A percentile compares a stretch with the other conserved stretches of the same genome.
phyloP scores from a whole-genome alignment of 1,284 basidiomycete species.

The Termitomyces sp. region DNA sequence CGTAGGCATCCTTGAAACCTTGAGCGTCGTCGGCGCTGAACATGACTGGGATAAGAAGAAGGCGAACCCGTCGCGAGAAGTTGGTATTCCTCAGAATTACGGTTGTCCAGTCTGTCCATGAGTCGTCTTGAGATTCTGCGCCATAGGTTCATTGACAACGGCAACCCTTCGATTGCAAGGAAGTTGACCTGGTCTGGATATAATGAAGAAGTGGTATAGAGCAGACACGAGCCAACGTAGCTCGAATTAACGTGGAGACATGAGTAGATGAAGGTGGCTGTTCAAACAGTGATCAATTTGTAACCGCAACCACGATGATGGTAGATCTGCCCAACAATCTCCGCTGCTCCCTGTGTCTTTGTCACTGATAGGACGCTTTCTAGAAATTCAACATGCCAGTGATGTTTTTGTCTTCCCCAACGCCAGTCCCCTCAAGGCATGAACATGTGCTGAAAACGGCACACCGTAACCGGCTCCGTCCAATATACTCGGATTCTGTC shows the following conservation, averaged over 20 bases:
- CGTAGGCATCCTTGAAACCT: constrained; percentile 13
- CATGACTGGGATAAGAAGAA: background rate
- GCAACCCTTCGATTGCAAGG: background rate
- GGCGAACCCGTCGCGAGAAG: constrained; percentile 13
- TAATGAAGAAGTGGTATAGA: constrained; percentile 2
- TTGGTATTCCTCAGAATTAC: constrained; percentile 18
- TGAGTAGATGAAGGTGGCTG: background rate
- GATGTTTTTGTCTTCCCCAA: background rate
- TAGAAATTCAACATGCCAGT: background rate
- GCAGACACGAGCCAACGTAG: background rate
- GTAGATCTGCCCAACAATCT: no score
- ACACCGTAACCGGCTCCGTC: background rate
- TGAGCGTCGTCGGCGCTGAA: constrained; percentile 12
- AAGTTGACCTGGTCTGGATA: background rate
- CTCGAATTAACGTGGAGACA: background rate
- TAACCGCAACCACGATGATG: background rate
- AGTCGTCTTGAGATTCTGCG: constrained; percentile 15
- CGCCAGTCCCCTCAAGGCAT: background rate
- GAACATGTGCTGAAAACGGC: background rate
- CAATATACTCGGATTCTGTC: background rate
- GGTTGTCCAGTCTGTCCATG: constrained; percentile 11
- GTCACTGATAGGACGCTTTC: background rate
- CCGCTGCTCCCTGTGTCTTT: background rate
- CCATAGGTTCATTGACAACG: constrained; percentile 16
- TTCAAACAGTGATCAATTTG: background rate